Evolutionary conservation across 176 grass and related monocot species (phyloP).

Genomic region (Pharus latifolius): DNA sequence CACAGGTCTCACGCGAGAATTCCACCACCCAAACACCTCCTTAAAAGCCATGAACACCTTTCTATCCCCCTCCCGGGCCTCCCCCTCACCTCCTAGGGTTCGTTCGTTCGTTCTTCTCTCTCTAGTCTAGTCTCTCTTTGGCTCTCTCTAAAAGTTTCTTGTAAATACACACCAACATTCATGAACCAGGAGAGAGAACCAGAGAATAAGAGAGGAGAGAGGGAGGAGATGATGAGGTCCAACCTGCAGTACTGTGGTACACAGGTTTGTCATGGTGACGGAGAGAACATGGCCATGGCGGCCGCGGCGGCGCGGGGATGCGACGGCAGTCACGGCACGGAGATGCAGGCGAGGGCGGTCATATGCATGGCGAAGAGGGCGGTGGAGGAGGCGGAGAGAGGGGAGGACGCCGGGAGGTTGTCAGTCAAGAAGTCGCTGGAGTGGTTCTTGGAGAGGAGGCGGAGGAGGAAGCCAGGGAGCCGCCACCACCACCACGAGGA

Average conservation of each 20-base stretch:
- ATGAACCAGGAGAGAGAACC: not conserved
- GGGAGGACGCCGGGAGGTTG: not conserved
- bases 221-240: not conserved
- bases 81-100: no score
- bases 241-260: not conserved
- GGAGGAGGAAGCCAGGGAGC: not conserved
- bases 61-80: no score
- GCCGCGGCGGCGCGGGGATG: no score
- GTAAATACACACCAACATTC: no score
- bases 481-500: not conserved
- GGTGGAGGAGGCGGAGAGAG: not conserved
- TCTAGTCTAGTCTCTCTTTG: not conserved
- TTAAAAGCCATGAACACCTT: no score
- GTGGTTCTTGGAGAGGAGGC: slow-evolving; percentile 9
- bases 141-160: not conserved
- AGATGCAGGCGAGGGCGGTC: not conserved
- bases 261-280: no score
- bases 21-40: no score
- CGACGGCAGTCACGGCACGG: not conserved
- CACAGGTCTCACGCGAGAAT: not conserved
- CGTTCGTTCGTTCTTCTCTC: not conserved
- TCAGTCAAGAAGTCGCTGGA: slow-evolving; percentile 14
- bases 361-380: not conserved
- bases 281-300: not conserved
- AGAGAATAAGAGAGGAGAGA: not conserved